These are phyloP conservation scores for Colletotrichum tofieldiae DNA, from an alignment of 2,329 filamentous ascomycete species.

Conservation along the genomic window DNA sequence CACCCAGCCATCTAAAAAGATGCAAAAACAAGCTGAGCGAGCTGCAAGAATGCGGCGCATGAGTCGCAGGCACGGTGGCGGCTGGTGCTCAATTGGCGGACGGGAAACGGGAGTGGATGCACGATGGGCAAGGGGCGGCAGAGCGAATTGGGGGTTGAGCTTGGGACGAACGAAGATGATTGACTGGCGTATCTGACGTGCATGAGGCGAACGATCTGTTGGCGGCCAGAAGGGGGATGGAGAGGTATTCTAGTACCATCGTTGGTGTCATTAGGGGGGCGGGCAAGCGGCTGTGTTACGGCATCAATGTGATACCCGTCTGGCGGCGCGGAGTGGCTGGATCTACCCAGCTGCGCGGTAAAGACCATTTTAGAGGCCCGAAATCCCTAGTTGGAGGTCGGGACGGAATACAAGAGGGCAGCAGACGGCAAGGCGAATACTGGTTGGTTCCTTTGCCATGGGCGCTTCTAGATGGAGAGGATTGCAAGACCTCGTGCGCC, in stretches of 20 bases:
- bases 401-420: neutral
- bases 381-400: neutral
- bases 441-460: neutral
- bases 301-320: constrained; percentile 22
- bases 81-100: constrained; percentile 15
- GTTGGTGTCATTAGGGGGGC: constrained; percentile 1
- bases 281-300: constrained; percentile 29
- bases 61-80: constrained; percentile 1
- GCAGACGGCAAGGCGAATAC: too few relatives aligned
- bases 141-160: constrained; percentile 24
- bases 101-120: constrained; percentile 26
- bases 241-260: constrained; percentile 13
- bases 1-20: constrained; percentile 5
- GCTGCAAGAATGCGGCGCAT: neutral
- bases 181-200: constrained; percentile 40
- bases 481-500: neutral
- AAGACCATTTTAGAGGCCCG: constrained; percentile 33
- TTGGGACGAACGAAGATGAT: constrained; percentile 17
- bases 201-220: constrained; percentile 39
- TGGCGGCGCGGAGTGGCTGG: constrained; percentile 35
- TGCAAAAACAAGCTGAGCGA: constrained; percentile 17
- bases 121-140: constrained; percentile 19
- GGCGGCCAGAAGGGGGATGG: constrained; percentile 37
- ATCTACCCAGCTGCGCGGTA: constrained; percentile 38
- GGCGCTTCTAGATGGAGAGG: neutral